phyloP scores from a whole-genome alignment of 768 basidiomycete genomes.

The Phallus indusiatus region DNA sequence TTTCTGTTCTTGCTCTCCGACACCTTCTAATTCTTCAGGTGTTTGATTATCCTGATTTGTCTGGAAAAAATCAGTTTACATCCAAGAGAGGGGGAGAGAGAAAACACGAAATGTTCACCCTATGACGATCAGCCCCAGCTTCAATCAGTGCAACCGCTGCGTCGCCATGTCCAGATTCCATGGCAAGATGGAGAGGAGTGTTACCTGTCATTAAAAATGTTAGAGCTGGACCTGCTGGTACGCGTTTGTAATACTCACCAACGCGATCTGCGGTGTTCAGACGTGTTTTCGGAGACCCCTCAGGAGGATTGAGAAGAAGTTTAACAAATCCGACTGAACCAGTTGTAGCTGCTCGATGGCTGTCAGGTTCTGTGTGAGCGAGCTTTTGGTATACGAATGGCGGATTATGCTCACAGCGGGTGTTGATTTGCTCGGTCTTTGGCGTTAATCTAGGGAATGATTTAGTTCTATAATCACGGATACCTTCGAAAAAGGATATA shows the following conservation, averaged over 20 bases:
- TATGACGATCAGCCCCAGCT: conserved; percentile 86
- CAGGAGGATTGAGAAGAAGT: conserved; percentile 78
- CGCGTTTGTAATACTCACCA: conserved; percentile 32
- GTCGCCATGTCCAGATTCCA: conserved; percentile 93
- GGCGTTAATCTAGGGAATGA: conserved; percentile 68
- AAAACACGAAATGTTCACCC: conserved; percentile 42
- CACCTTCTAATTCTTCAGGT: conserved; percentile 85
- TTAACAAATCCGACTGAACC: conserved; percentile 86
- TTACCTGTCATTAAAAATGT: conserved; percentile 50
- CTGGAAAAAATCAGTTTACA: conserved; percentile 28
- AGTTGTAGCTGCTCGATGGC: conserved; percentile 93
- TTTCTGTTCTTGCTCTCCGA: conserved; percentile 84
- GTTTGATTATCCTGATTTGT: conserved; percentile 74
- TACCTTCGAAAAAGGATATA: conserved; percentile 30
- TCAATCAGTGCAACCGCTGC: conserved; percentile 87
- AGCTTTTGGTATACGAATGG: not conserved
- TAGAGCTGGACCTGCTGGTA: not conserved
- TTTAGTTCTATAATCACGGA: conserved; percentile 18
- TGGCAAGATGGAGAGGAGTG: conserved; percentile 91
- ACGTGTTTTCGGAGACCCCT: conserved; percentile 62
- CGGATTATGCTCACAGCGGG: conserved; percentile 54
- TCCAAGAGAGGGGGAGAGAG: not conserved
- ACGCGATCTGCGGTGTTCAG: conserved; percentile 80
- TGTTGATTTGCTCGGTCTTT: conserved; percentile 89
- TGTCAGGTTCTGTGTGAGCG: conserved; percentile 19